phyloP scores from a whole-genome alignment of 257 asterid genomes.

The Pogostemon cablin region DNA sequence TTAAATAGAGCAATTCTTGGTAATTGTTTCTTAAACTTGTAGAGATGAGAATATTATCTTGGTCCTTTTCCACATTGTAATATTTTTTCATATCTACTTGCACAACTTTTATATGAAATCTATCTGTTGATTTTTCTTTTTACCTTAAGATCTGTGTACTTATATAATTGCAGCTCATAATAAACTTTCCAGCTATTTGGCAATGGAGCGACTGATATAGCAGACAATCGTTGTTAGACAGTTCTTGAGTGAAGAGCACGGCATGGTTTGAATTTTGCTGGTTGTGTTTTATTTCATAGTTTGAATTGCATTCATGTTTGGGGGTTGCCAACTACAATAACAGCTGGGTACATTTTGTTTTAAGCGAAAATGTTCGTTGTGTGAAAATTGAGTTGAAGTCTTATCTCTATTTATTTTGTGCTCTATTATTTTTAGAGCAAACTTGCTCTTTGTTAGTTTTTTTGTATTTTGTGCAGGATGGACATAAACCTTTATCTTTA shows the following conservation, averaged over 20 bases:
- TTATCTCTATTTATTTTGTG: no score
- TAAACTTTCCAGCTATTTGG: conserved; percentile 68
- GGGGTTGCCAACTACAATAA: no score
- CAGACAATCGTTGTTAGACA: conserved; percentile 75
- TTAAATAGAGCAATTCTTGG: conserved; percentile 87
- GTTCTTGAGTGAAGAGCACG: conserved; percentile 66
- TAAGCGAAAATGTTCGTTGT: no score
- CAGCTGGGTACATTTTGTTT: no score
- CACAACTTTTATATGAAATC: no score
- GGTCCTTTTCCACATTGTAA: background rate
- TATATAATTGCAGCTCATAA: conserved; percentile 59
- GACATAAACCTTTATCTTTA: conserved; percentile 56
- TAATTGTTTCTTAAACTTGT: conserved; percentile 33
- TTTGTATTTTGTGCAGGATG: conserved; percentile 49
- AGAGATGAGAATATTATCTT: background rate
- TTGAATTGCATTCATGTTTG: no score
- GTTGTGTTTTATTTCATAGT: no score
- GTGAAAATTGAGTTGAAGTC: no score
- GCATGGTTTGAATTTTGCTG: conserved; percentile 61
- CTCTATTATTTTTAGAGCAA: background rate
- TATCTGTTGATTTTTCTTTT: no score
- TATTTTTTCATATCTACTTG: background rate
- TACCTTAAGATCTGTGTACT: background rate
- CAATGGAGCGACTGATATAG: conserved; percentile 77
- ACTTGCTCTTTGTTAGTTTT: no score